Evolutionary conservation across 768 basidiomycete species (phyloP).

Genomic region (Amanita rubescens): DNA sequence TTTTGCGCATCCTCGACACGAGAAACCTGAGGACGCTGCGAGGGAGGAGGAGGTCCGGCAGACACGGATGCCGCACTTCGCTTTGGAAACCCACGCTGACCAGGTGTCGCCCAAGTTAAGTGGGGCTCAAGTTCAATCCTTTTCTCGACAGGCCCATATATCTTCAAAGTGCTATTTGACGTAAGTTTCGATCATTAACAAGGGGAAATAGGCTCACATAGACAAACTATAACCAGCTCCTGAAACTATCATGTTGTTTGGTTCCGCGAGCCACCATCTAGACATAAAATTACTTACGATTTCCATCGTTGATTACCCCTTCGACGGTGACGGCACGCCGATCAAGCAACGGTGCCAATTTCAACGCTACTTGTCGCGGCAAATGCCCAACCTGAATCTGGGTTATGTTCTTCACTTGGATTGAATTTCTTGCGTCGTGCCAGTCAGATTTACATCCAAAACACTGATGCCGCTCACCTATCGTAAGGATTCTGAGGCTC

Average conservation of each 20-base stretch:
- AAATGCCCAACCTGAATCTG: slow-evolving; percentile 76
- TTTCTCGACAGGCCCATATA: slow-evolving; percentile 62
- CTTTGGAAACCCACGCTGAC: slow-evolving; percentile 47
- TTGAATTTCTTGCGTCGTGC: slow-evolving; percentile 49
- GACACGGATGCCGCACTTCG: background rate
- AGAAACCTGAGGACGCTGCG: background rate
- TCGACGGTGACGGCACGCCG: slow-evolving; percentile 55
- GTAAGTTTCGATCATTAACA: background rate
- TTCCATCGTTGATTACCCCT: slow-evolving; percentile 63
- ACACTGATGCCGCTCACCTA: slow-evolving; percentile 28
- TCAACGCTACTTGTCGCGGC: slow-evolving; percentile 47
- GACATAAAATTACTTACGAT: slow-evolving; percentile 33
- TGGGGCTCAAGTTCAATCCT: slow-evolving; percentile 54
- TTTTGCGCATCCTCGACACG: slow-evolving; percentile 39
- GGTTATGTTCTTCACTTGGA: slow-evolving; percentile 76
- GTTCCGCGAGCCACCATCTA: background rate
- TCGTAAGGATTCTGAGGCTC: slow-evolving; percentile 68
- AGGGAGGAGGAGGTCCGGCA: background rate
- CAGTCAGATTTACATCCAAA: background rate
- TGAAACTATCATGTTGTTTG: background rate
- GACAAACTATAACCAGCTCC: slow-evolving; percentile 43
- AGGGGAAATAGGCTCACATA: slow-evolving; percentile 39
- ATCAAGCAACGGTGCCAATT: slow-evolving; percentile 71
- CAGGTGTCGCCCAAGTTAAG: slow-evolving; percentile 70
- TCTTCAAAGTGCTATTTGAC: slow-evolving; percentile 49